phyloP scores from a whole-genome alignment of 495 filamentous ascomycete species.

The Physcia stellaris region DNA sequence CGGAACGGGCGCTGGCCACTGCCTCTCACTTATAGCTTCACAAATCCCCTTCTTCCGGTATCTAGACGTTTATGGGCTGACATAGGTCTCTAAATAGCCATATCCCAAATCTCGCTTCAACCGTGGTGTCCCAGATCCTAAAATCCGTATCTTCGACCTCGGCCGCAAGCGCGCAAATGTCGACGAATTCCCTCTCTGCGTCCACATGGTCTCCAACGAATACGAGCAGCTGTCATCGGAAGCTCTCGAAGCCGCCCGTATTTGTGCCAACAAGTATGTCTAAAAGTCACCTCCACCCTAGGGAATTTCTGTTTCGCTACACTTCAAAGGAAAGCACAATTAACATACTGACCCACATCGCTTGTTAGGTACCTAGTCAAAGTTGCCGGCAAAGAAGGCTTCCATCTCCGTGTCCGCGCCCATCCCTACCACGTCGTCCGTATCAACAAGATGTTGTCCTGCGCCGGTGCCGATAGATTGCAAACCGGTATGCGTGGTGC shows the following conservation, averaged over 20 bases:
- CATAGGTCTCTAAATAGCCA: conserved; percentile 45
- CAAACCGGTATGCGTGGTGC: conserved; percentile 99
- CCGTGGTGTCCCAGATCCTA: conserved; percentile 98
- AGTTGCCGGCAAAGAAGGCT: conserved; percentile 93
- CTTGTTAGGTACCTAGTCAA: conserved; percentile 75
- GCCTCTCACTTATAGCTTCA: background rate
- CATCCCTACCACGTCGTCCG: conserved; percentile 99
- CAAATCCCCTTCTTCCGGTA: background rate
- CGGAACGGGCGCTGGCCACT: background rate
- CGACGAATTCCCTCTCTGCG: conserved; percentile 95
- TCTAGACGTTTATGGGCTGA: background rate
- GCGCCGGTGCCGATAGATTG: conserved; percentile 98
- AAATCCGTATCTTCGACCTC: conserved; percentile 99
- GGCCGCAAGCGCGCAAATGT: conserved; percentile 96
- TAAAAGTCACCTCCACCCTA: background rate
- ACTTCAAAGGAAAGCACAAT: conserved; percentile 3
- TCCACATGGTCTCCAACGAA: conserved; percentile 99
- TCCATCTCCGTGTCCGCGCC: conserved; percentile 95
- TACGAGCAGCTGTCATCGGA: conserved; percentile 98
- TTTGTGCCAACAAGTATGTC: conserved; percentile 95
- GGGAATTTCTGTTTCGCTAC: background rate
- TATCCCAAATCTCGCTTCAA: conserved; percentile 99
- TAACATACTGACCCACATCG: conserved; percentile 7
- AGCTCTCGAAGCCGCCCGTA: conserved; percentile 97
- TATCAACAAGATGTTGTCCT: conserved; percentile 99